Conservation (phyloP, 352 stramenopile genomes). For the Pythium biforme region DNA sequence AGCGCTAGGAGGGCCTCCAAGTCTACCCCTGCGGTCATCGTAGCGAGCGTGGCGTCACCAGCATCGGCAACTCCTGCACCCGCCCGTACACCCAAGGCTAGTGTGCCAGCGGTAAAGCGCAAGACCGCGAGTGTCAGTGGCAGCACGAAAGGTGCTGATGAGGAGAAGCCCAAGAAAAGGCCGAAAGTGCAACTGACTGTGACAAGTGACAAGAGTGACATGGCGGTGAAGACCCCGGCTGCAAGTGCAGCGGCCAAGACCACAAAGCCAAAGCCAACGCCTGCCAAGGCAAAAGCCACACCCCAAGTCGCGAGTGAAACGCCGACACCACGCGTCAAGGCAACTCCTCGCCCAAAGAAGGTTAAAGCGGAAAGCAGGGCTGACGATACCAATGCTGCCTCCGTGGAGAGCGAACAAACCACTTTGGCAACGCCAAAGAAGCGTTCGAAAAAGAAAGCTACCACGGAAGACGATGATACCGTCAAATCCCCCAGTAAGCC, state of each 20-base stretch:
- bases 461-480: neutral
- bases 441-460: conserved; percentile 7
- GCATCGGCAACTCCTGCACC: neutral
- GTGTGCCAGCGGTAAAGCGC: conserved; percentile 9
- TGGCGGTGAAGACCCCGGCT: neutral
- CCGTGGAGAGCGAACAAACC: neutral
- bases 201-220: neutral
- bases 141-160: neutral
- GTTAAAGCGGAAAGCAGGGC: neutral
- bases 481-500: neutral
- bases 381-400: neutral
- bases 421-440: conserved; percentile 13
- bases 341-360: conserved; percentile 8
- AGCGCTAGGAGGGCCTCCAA: neutral
- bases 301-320: conserved; percentile 4
- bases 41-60: neutral
- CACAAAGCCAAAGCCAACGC: neutral
- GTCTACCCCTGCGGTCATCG: no score
- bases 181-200: neutral
- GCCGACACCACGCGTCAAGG: neutral
- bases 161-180: conserved; percentile 21
- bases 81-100: neutral
- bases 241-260: neutral
- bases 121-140: neutral
- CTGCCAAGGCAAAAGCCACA: neutral